Evolutionary conservation across 805 yeast genomes (phyloP).

Genomic region (Candida parachauliodes): DNA sequence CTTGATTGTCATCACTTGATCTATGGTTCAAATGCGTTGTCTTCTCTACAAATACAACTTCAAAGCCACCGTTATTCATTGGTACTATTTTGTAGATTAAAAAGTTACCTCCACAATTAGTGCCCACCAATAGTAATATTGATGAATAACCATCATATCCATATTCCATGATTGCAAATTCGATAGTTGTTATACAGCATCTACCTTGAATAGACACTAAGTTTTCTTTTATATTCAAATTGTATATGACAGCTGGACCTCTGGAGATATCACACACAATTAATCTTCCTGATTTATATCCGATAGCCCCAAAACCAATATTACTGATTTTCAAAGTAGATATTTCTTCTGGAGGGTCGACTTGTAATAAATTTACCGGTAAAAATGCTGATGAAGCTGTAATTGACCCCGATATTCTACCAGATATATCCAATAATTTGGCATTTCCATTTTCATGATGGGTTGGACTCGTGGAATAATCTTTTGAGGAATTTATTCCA

Average conservation of each 20-base stretch:
- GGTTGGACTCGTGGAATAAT: constrained; percentile 25
- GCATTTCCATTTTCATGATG: constrained; percentile 34
- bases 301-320: constrained; percentile 81
- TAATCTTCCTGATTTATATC: constrained; percentile 71
- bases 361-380: constrained; percentile 28
- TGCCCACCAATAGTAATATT: constrained; percentile 72
- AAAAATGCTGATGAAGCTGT: constrained; percentile 28
- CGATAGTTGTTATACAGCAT: constrained; percentile 53
- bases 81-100: constrained; percentile 65
- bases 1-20: constrained; percentile 34
- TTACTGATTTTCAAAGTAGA: constrained; percentile 65
- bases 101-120: constrained; percentile 66
- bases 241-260: constrained; percentile 65
- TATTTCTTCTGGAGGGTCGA: constrained; percentile 41
- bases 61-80: constrained; percentile 54
- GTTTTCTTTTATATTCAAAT: constrained; percentile 24
- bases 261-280: constrained; percentile 70
- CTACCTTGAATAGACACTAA: constrained; percentile 29
- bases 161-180: constrained; percentile 68
- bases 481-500: constrained; percentile 13
- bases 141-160: constrained; percentile 69
- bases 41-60: constrained; percentile 48
- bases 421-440: constrained; percentile 47
- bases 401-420: constrained; percentile 46
- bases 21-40: constrained; percentile 35